These are phyloP conservation scores for Erysimum cheiri DNA, from an alignment of 441 rosid species.

Conservation along the genomic window DNA sequence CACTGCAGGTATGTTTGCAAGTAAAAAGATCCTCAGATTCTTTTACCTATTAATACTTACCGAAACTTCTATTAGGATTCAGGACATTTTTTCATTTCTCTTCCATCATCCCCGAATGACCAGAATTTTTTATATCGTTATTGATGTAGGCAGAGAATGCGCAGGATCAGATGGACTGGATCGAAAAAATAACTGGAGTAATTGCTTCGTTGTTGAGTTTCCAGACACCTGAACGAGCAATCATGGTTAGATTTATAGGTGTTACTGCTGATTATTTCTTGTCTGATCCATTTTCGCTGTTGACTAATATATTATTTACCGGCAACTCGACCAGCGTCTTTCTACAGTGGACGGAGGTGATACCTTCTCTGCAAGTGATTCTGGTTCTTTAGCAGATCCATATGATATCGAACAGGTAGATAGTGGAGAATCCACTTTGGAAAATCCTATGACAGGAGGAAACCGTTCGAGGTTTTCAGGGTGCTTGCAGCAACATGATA, in stretches of 20 bases:
- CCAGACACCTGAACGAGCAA: slow-evolving; percentile 82
- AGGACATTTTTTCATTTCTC: neutral
- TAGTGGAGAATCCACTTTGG: slow-evolving; percentile 56
- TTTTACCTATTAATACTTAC: slow-evolving; percentile 10
- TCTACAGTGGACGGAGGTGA: slow-evolving; percentile 62
- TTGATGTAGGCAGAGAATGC: slow-evolving; percentile 94
- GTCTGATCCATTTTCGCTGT: slow-evolving; percentile 5
- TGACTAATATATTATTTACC: slow-evolving; percentile 26
- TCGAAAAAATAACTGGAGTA: slow-evolving; percentile 96
- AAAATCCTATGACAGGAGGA: slow-evolving; percentile 53
- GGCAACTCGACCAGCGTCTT: slow-evolving; percentile 57
- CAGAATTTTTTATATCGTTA: slow-evolving; percentile 14
- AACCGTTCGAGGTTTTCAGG: slow-evolving; percentile 60
- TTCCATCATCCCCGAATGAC: slow-evolving; percentile 8
- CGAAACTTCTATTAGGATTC: neutral
- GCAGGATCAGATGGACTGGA: slow-evolving; percentile 95
- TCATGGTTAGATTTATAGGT: slow-evolving; percentile 37
- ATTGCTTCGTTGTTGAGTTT: slow-evolving; percentile 86
- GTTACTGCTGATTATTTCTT: slow-evolving; percentile 26
- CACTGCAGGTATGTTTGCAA: slow-evolving; percentile 74
- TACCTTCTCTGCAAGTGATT: slow-evolving; percentile 65
- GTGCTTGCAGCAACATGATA: slow-evolving; percentile 62
- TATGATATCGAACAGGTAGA: slow-evolving; percentile 63
- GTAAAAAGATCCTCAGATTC: slow-evolving; percentile 5
- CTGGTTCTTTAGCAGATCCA: slow-evolving; percentile 65